A percentile compares a stretch with the other conserved stretches of the same genome.
These are phyloP conservation scores for Venturia aucupariae DNA, from an alignment of 2,329 filamentous ascomycete species.

Conservation along the genomic window DNA sequence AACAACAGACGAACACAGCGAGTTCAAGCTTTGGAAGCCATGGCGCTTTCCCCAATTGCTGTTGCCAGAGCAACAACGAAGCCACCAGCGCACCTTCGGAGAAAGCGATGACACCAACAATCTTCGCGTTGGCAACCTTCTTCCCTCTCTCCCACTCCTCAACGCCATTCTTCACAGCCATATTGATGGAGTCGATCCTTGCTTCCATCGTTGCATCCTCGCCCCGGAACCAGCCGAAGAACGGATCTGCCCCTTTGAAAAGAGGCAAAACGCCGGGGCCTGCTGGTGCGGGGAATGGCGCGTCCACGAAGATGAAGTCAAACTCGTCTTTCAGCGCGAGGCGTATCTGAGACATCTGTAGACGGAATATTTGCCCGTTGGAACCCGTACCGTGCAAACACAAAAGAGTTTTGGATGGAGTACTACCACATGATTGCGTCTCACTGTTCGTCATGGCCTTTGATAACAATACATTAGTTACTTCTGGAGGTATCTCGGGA, in stretches of 20 bases:
- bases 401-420: constrained; percentile 9
- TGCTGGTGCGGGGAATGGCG: constrained; percentile 1
- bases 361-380: background rate
- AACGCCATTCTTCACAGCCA: background rate
- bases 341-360: constrained; percentile 4
- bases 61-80: constrained; percentile 4
- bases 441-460: background rate
- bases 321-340: constrained; percentile 1
- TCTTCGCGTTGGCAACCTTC: constrained; percentile 1
- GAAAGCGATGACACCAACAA: background rate
- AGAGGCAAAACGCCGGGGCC: background rate
- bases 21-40: background rate
- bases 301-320: background rate
- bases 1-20: background rate
- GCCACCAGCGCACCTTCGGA: constrained; percentile 1
- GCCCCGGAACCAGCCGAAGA: constrained; percentile 4
- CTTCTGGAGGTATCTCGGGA: no score
- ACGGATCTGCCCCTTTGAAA: constrained; percentile 1
- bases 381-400: background rate
- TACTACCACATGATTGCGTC: background rate
- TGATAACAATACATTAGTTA: no score
- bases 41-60: background rate
- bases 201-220: constrained; percentile 4
- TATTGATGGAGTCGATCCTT: background rate
- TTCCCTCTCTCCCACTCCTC: background rate